Base-by-base conservation (phyloP, 1,284 basidiomycete genomes). In the Trichosporon asahii region DNA sequence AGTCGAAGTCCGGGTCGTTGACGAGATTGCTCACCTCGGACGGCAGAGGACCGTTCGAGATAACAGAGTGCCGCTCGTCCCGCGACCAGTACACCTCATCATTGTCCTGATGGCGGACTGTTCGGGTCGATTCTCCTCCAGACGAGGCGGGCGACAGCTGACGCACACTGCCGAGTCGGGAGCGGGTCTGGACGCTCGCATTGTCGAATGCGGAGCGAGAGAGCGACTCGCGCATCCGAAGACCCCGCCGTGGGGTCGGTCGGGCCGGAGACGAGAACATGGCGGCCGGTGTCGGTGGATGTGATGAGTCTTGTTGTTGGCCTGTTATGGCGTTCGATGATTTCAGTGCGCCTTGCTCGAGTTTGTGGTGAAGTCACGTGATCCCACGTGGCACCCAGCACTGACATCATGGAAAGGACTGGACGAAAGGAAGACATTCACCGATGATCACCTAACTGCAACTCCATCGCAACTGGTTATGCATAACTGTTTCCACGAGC, bases 241-340 rank as follows among this genome's bases (percentile, higher is more conserved):
- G 72, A 67, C 49, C 71, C 44, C 75, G 72, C 11, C 78, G 70
- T 7, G 80, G 79, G 0, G 80, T 79, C 12, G 75, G 71, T n/a
- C 78, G 73, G 31, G 78, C 73, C 3, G 79, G 78, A 12, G 80
- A 76, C 74, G 74, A 78, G 78, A 82, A 80, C 79, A 80, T 80
- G 64, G 9, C 31, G 44, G 66, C 31, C 65, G 57, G 35, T 44
- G 11, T 29, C 6, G 29, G 55, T 31, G 63, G 27, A 55, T 57
- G 49, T 27, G 63, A 35, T 64, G 53, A 37, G 49, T 40, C 37
- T 49, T 37, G 46, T 63, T 55, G 66, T 44, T 65, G 35, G 63
- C 29, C 23, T 63, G 49, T 55, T 25, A 44, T 60, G 63, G 55
- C 37, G 57, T 21, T 53, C 46, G 57, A 35, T 60, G 37, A 55